A percentile compares a stretch with the other conserved stretches of the same genome.
Evolutionary conservation across 371 early-diverging fungal genomes (phyloP).

Genomic region (Gilbertella persicaria): DNA sequence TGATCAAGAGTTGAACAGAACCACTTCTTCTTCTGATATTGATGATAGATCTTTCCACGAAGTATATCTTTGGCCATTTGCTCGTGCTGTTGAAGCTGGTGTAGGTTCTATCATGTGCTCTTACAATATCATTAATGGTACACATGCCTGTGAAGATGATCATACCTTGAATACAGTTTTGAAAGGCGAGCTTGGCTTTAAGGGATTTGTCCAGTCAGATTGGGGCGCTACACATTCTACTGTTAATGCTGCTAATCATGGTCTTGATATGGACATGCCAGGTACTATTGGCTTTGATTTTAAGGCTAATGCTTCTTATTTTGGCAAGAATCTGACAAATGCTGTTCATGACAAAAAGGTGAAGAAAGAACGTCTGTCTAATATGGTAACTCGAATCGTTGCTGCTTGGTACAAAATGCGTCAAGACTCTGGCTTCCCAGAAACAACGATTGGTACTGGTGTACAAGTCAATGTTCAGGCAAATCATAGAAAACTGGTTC

Average conservation of each 20-base stretch:
- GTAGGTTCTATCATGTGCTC: conserved; percentile 56
- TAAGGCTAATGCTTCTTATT: conserved; percentile 24
- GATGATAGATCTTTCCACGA: conserved; percentile 57
- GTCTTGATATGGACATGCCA: conserved; percentile 45
- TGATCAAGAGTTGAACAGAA: conserved; percentile 43
- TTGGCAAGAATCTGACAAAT: conserved; percentile 31
- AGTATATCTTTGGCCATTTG: conserved; percentile 56
- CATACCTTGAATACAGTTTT: conserved; percentile 37
- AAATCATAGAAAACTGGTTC: conserved; percentile 33
- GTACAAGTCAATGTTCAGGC: conserved; percentile 34
- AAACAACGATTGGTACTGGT: conserved; percentile 23
- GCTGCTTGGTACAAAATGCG: conserved; percentile 48
- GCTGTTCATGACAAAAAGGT: conserved; percentile 31
- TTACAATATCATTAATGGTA: conserved; percentile 52
- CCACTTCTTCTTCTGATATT: conserved; percentile 25
- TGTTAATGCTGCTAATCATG: conserved; percentile 35
- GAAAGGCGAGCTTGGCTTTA: conserved; percentile 50
- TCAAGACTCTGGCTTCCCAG: conserved; percentile 41
- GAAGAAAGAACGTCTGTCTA: conserved; percentile 31
- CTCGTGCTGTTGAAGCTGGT: conserved; percentile 49
- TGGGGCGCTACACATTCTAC: conserved; percentile 35
- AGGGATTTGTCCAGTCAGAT: conserved; percentile 34
- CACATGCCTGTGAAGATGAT: conserved; percentile 49
- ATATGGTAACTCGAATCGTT: conserved; percentile 58
- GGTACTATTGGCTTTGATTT: conserved; percentile 16